Base-by-base conservation (phyloP, 177 flowering plant genomes). In the Vitis hybrid region DNA sequence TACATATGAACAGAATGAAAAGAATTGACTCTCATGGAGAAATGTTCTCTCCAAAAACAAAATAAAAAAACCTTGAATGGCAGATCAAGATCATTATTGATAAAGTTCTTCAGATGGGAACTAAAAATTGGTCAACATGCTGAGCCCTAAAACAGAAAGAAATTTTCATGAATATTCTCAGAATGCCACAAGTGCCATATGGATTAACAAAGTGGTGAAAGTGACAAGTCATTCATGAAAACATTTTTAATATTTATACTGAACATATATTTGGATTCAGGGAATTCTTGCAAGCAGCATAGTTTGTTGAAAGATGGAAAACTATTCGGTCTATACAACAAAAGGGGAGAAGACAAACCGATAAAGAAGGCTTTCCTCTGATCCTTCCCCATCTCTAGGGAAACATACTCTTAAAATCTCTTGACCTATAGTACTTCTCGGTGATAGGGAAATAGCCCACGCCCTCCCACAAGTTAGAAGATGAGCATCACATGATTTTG, bases 391-490 rank as follows among this genome's bases (percentile, higher is more conserved):
- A 59, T 76, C 58, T 68, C 73, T 61, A 24, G 82, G 79, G 70
- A 86, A 79, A 80, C 84, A 87, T 61, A 68, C 68, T 66, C 64
- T 78, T 63, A 83, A 72, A 17, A 93, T 54, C 63, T 90, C 95
- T 70, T 90, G 90, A 63, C 80, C 81, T 61, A 85, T 54, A 9
- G 81, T 17, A 77, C 85, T 72, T 77, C 82, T 84, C 52, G 76
- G 73, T 14, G 91, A 71, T 66, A 93, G 91, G 65, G 90, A 90
- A 69, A 93, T 76, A 27, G 92, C 84, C 98, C 97, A 95, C 30
- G 97, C 97, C 74, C 85, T 82, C 83, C 97, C 97, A 75, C 78
- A 18, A 8, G 89, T 87, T 59, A 95, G 77, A 67, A 95, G 89
- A 72, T 35, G 12, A 67, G 69, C 46, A 69, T 76, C 58, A 14